Evolutionary conservation across 768 basidiomycete genomes (phyloP).

Genomic region (Harrya chromipes): DNA sequence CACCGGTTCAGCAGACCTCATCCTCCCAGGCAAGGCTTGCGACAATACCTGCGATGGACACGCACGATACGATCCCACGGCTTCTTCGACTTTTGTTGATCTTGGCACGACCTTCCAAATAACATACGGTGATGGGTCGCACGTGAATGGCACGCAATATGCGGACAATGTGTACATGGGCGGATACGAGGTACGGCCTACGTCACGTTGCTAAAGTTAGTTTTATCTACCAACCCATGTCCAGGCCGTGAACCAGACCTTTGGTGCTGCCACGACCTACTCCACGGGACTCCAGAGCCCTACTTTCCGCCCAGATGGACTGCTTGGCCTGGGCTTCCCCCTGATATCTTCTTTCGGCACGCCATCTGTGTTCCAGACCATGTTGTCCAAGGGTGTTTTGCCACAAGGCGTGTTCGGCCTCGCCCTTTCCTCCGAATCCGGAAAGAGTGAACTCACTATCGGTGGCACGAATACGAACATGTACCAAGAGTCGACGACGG

Average conservation of each 20-base stretch:
- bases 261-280: conserved; percentile 43
- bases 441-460: conserved; percentile 50
- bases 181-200: conserved; percentile 30
- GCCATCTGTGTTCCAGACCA: conserved; percentile 44
- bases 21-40: conserved; percentile 36
- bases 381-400: conserved; percentile 35
- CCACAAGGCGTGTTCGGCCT: conserved; percentile 44
- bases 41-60: conserved; percentile 31
- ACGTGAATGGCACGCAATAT: conserved; percentile 38
- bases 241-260: conserved; percentile 37
- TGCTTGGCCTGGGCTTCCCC: conserved; percentile 43
- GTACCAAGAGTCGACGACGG: conserved; percentile 44
- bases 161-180: conserved; percentile 43
- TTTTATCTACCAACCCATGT: neutral
- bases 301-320: conserved; percentile 36
- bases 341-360: conserved; percentile 34
- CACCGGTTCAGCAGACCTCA: conserved; percentile 50
- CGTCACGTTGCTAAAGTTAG: conserved; percentile 1
- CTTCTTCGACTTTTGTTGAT: conserved; percentile 32
- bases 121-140: conserved; percentile 38
- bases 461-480: conserved; percentile 48
- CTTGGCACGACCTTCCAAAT: conserved; percentile 29
- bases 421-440: conserved; percentile 39
- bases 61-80: conserved; percentile 25
- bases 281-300: conserved; percentile 28